phyloP scores from a whole-genome alignment of 352 stramenopile genomes.

The Phytopythium delawarense region DNA sequence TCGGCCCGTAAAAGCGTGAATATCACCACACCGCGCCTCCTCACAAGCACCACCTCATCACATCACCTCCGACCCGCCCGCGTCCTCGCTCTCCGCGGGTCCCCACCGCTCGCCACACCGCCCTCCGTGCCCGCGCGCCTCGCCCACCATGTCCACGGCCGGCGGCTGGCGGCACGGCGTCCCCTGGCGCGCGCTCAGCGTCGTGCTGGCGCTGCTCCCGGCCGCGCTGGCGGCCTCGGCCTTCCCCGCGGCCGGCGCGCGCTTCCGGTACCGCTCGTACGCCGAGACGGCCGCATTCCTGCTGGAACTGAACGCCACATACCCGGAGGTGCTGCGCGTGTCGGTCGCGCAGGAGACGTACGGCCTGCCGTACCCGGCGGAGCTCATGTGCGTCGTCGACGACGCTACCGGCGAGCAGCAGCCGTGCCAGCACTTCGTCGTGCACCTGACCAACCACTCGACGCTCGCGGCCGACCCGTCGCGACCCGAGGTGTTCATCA shows the following conservation, averaged over 20 bases:
- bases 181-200: not conserved
- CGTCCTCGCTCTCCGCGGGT: not conserved
- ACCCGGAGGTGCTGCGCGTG: slow-evolving; percentile 74
- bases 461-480: slow-evolving; percentile 55
- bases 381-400: slow-evolving; percentile 59
- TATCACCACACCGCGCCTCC: too few species aligned
- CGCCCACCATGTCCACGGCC: not conserved
- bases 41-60: not conserved
- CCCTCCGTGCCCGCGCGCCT: not conserved
- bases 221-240: not conserved
- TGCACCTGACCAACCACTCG: slow-evolving; percentile 88
- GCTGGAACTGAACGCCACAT: slow-evolving; percentile 63
- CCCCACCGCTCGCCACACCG: not conserved
- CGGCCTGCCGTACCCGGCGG: slow-evolving; percentile 58
- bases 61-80: too few species aligned
- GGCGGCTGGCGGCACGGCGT: not conserved
- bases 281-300: slow-evolving; percentile 61
- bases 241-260: slow-evolving; percentile 1
- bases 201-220: not conserved
- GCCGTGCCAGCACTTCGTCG: slow-evolving; percentile 80
- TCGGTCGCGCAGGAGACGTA: slow-evolving; percentile 84
- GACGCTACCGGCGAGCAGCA: slow-evolving; percentile 25
- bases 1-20: too few species aligned
- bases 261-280: slow-evolving; percentile 73
- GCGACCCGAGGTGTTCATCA: slow-evolving; percentile 95